Percentiles rank a stretch among this genome's conserved stretches.
Conservation (phyloP, 148 eudicot species). For the Gaultheria prostrata region DNA sequence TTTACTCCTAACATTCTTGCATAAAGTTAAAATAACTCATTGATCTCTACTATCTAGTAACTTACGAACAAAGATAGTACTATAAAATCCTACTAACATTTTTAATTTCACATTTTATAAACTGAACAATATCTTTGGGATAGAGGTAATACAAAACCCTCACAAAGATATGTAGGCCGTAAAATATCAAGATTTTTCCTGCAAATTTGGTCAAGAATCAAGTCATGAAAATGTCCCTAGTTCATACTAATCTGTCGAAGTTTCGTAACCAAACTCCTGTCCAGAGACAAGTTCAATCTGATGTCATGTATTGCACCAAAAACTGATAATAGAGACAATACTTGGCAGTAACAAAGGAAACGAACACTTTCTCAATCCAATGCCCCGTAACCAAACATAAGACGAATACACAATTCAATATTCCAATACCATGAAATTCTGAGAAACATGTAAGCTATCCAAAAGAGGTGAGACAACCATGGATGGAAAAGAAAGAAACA, state of each 20-base stretch:
- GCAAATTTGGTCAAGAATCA: not conserved
- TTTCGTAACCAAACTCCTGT: not conserved
- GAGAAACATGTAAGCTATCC: not conserved
- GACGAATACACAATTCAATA: not conserved
- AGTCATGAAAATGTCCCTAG: not conserved
- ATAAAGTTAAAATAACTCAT: no score
- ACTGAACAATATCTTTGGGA: no score
- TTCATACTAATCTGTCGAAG: not conserved
- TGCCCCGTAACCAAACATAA: not conserved
- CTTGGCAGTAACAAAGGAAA: not conserved
- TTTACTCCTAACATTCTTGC: no score
- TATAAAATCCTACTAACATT: no score
- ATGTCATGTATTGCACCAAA: not conserved
- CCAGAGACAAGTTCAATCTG: not conserved
- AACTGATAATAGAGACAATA: not conserved
- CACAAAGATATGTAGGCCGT: not conserved
- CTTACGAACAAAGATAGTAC: no score
- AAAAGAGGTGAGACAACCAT: not conserved
- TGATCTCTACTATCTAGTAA: no score
- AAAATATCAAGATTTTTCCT: not conserved
- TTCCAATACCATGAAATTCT: not conserved
- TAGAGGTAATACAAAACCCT: not conserved
- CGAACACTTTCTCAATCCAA: no score
- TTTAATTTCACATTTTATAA: no score
- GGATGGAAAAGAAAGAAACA: not conserved